phyloP scores from a whole-genome alignment of 495 filamentous ascomycete species.

The Penicillium antarcticum region DNA sequence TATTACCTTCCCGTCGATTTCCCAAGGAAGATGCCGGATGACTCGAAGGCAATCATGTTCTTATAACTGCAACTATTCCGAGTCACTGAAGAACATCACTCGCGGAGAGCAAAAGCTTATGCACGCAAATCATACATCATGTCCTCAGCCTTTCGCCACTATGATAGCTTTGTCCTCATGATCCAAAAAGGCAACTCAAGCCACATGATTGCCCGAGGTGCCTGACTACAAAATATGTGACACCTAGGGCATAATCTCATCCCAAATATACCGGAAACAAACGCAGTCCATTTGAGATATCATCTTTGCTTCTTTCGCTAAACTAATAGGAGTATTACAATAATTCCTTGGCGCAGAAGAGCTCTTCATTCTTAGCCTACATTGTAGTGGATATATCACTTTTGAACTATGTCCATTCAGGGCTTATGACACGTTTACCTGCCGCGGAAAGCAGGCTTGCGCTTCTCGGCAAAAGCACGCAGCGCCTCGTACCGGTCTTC shows the following conservation, averaged over 20 bases:
- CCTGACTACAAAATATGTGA: too few relatives aligned
- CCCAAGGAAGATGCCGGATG: too few relatives aligned
- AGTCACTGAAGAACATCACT: not conserved
- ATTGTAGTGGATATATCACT: not conserved
- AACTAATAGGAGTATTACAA: too few relatives aligned
- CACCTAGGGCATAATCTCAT: too few relatives aligned
- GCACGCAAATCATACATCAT: too few relatives aligned
- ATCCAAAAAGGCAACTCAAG: not conserved
- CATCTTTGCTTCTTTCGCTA: too few relatives aligned
- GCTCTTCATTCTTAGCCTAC: too few relatives aligned
- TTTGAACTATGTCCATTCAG: not conserved
- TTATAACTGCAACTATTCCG: not conserved
- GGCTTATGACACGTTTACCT: slow-evolving; percentile 13
- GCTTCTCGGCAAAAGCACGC: slow-evolving; percentile 84
- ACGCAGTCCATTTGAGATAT: too few relatives aligned
- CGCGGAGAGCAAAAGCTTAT: not conserved
- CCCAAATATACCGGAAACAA: too few relatives aligned
- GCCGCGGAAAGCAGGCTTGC: slow-evolving; percentile 80
- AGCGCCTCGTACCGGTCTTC: slow-evolving; percentile 86
- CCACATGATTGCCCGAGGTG: not conserved
- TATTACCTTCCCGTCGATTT: too few relatives aligned
- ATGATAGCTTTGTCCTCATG: not conserved
- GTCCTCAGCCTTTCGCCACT: not conserved
- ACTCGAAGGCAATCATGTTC: too few relatives aligned
- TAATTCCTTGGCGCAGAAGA: too few relatives aligned